phyloP scores from a whole-genome alignment of 176 grass and related monocot genomes.

The Areca catechu region DNA sequence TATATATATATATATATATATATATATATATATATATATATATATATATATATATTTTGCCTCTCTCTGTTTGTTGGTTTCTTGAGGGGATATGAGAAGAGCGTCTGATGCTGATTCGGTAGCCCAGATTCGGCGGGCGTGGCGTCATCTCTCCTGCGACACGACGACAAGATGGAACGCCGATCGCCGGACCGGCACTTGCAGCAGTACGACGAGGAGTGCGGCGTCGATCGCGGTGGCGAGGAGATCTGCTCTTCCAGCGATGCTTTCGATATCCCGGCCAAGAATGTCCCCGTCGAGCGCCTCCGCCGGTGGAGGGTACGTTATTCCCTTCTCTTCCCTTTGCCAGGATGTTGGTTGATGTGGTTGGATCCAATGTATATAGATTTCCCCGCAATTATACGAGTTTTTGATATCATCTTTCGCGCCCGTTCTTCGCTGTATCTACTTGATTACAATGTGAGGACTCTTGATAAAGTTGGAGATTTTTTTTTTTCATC shows the following conservation, averaged over 20 bases:
- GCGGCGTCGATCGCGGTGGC: background rate
- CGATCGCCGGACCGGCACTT: slow-evolving; percentile 15
- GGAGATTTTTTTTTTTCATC: too few species aligned
- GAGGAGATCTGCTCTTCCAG: background rate
- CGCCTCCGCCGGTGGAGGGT: slow-evolving; percentile 68
- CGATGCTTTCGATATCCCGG: slow-evolving; percentile 65
- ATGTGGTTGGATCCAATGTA: background rate
- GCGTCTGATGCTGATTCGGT: slow-evolving; percentile 4
- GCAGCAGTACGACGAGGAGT: slow-evolving; percentile 19
- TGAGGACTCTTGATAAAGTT: too few species aligned
- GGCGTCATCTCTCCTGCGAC: slow-evolving; percentile 40
- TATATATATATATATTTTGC: too few species aligned
- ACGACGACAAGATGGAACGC: slow-evolving; percentile 17
- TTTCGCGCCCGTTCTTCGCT: too few species aligned
- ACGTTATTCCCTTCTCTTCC: slow-evolving; percentile 3
- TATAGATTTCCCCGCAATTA: background rate
- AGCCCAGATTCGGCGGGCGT: background rate
- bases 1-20: too few species aligned
- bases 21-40: too few species aligned
- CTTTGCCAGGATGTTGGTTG: background rate
- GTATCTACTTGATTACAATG: too few species aligned
- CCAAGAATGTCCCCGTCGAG: slow-evolving; percentile 61
- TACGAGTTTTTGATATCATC: background rate
- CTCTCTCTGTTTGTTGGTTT: too few species aligned
- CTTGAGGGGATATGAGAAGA: background rate